Evolutionary conservation across 2,329 filamentous ascomycete genomes (phyloP).

Genomic region (Lomentospora prolificans): DNA sequence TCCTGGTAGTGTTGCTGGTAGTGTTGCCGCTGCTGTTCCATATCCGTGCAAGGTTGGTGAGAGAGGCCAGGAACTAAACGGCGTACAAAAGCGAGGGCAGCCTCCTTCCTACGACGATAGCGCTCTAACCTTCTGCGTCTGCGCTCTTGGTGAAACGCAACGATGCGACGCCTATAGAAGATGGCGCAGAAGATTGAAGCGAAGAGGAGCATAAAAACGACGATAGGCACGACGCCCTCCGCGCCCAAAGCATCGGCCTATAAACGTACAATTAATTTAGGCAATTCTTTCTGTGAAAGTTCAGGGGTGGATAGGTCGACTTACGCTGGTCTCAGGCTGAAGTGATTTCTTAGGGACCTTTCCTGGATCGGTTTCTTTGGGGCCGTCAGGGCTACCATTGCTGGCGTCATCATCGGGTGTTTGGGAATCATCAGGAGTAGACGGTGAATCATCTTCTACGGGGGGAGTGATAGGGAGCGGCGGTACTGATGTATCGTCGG

Average conservation of each 20-base stretch:
- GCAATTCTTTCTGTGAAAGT: no score
- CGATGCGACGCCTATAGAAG: conserved; percentile 16
- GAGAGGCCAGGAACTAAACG: conserved; percentile 21
- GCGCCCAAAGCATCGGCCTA: neutral
- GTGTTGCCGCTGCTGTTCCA: conserved; percentile 17
- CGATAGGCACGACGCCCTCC: neutral
- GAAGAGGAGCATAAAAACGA: neutral
- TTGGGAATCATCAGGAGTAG: neutral
- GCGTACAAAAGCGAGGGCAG: conserved; percentile 17
- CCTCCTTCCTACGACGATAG: conserved; percentile 17
- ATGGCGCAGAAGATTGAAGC: neutral
- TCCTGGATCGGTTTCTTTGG: neutral
- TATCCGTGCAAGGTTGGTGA: conserved; percentile 26
- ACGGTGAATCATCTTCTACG: neutral
- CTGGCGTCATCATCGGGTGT: neutral
- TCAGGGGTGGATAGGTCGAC: no score
- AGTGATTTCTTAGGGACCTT: neutral
- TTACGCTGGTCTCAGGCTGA: neutral
- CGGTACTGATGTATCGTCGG: neutral
- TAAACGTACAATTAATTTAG: neutral
- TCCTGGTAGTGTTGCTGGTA: conserved; percentile 1
- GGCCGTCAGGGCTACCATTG: neutral
- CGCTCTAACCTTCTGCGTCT: conserved; percentile 12
- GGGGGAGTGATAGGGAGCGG: neutral
- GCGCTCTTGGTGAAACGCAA: conserved; percentile 17